Conservation (phyloP, 768 basidiomycete species). For the Neoboletus brunneissimus region DNA sequence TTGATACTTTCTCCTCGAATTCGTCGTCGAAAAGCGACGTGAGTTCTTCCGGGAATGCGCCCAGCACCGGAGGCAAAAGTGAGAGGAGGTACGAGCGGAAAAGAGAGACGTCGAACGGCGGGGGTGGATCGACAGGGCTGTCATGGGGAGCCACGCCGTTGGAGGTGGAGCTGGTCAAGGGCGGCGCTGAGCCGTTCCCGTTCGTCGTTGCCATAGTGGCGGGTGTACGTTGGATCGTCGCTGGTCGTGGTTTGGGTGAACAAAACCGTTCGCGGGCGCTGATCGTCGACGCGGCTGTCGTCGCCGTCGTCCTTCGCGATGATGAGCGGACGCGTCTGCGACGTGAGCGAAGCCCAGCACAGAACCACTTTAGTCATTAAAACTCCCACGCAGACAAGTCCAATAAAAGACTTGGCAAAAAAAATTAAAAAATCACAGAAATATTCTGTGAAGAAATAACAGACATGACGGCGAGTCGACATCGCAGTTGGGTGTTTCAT, state of each 20-base stretch:
- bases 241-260: slow-evolving; percentile 12
- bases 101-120: slow-evolving; percentile 61
- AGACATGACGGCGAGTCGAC: too few relatives aligned
- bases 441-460: not conserved
- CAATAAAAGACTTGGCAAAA: slow-evolving; percentile 9
- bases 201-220: slow-evolving; percentile 23
- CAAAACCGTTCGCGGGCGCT: not conserved
- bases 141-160: slow-evolving; percentile 29
- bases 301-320: slow-evolving; percentile 23
- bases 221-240: slow-evolving; percentile 5
- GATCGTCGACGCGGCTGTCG: slow-evolving; percentile 8
- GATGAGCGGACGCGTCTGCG: slow-evolving; percentile 26
- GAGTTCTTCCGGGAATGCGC: slow-evolving; percentile 63
- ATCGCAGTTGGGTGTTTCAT: too few relatives aligned
- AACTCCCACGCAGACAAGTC: slow-evolving; percentile 24
- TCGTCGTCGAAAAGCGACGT: slow-evolving; percentile 66
- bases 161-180: slow-evolving; percentile 29
- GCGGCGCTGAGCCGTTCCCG: slow-evolving; percentile 24
- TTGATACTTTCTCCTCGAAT: slow-evolving; percentile 71
- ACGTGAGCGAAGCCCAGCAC: not conserved
- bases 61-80: slow-evolving; percentile 80
- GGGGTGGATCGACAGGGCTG: slow-evolving; percentile 37
- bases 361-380: slow-evolving; percentile 4
- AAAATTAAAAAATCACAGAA: not conserved
- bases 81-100: slow-evolving; percentile 70